Conservation (phyloP, 116 monocot species). For the Zostera marina region DNA sequence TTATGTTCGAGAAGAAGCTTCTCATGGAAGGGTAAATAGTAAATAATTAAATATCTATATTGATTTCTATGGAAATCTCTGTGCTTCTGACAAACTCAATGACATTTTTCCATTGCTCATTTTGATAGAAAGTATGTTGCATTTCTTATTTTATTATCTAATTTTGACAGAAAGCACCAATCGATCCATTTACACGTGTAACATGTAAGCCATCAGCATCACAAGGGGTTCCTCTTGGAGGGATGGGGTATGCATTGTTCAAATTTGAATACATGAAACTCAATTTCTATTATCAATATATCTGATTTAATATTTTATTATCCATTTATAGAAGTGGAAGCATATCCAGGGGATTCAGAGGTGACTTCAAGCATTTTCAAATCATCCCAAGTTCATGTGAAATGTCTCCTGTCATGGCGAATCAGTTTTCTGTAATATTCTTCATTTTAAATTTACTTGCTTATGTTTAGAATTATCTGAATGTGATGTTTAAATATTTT, state of each 20-base stretch:
- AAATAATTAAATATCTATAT: conserved; percentile 2
- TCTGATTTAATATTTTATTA: neutral
- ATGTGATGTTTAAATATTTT: too few species aligned
- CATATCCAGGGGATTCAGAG: conserved; percentile 96
- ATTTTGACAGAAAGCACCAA: conserved; percentile 82
- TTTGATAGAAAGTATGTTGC: neutral
- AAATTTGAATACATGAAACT: neutral
- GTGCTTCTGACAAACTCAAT: neutral
- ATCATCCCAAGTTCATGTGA: conserved; percentile 87
- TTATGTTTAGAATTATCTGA: too few species aligned
- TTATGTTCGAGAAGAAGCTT: conserved; percentile 98
- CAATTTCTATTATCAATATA: neutral
- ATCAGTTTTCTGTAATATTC: conserved; percentile 90
- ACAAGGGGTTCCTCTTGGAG: conserved; percentile 97
- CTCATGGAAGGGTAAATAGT: conserved; percentile 96
- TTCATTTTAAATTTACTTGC: neutral
- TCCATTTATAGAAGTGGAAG: conserved; percentile 69
- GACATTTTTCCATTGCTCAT: neutral
- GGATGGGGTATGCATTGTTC: conserved; percentile 68
- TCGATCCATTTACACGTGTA: conserved; percentile 91
- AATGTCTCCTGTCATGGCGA: conserved; percentile 78
- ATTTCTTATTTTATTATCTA: neutral
- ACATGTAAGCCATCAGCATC: conserved; percentile 84
- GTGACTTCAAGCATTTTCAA: conserved; percentile 96
- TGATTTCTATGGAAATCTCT: too few species aligned